phyloP scores from a whole-genome alignment of 768 basidiomycete species.

The Pilatotrama ljubarskyi region DNA sequence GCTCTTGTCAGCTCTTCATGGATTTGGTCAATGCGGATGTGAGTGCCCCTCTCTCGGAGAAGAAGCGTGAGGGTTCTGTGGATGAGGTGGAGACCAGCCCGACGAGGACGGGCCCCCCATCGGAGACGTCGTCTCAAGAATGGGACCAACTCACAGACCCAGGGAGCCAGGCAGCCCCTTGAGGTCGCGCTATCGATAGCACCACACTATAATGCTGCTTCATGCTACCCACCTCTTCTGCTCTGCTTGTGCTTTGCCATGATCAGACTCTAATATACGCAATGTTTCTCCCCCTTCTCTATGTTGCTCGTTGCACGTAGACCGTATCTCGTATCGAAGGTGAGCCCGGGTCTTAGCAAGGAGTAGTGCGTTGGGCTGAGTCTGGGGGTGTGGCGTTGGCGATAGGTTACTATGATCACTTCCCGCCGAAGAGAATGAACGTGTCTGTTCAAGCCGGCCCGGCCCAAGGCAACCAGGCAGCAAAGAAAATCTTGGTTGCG shows the following conservation, averaged over 20 bases:
- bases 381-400: slow-evolving; percentile 22
- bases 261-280: slow-evolving; percentile 28
- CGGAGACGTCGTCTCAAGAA: slow-evolving; percentile 86
- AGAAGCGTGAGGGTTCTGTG: slow-evolving; percentile 35
- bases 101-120: slow-evolving; percentile 67
- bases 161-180: slow-evolving; percentile 51
- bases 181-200: slow-evolving; percentile 24
- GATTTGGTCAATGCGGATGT: slow-evolving; percentile 88
- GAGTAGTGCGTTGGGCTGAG: slow-evolving; percentile 24
- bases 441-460: slow-evolving; percentile 54
- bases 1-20: slow-evolving; percentile 57
- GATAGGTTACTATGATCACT: slow-evolving; percentile 73
- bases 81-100: slow-evolving; percentile 62
- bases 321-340: slow-evolving; percentile 71
- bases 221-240: slow-evolving; percentile 7
- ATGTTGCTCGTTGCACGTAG: slow-evolving; percentile 37
- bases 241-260: slow-evolving; percentile 26
- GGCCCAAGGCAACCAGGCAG: slow-evolving; percentile 29
- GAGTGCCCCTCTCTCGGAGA: slow-evolving; percentile 58
- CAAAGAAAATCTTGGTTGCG: slow-evolving; percentile 50
- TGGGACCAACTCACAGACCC: slow-evolving; percentile 88
- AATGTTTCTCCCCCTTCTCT: slow-evolving; percentile 29
- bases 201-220: slow-evolving; percentile 17
- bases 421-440: slow-evolving; percentile 74
- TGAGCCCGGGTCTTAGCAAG: slow-evolving; percentile 45